Conservation (phyloP, 768 basidiomycete species). For the Hypholoma sublateritium region DNA sequence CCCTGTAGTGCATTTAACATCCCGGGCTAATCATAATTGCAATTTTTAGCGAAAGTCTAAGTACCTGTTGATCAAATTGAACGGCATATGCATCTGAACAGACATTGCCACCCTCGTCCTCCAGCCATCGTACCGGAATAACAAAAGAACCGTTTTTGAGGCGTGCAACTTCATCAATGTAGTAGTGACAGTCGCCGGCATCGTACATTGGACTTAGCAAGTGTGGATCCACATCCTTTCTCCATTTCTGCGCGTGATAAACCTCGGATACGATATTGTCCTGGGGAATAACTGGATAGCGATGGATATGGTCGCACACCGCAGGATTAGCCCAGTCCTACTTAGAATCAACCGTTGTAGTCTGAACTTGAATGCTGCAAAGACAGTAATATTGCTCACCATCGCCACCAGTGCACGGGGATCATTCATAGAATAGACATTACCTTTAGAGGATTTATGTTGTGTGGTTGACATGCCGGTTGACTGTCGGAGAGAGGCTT, state of each 20-base stretch:
- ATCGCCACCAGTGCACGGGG: constrained; percentile 21
- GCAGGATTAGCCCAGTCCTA: constrained; percentile 33
- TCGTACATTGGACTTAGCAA: constrained; percentile 28
- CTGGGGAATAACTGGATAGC: constrained; percentile 27
- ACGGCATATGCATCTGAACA: constrained; percentile 18
- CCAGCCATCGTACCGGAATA: constrained; percentile 23
- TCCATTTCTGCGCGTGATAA: constrained; percentile 31
- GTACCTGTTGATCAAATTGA: background rate
- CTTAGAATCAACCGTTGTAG: background rate
- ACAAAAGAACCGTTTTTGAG: constrained; percentile 13
- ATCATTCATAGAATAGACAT: constrained; percentile 31
- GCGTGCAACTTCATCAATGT: constrained; percentile 21
- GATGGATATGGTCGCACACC: constrained; percentile 22
- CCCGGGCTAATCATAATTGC: background rate
- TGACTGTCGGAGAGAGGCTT: constrained; percentile 13
- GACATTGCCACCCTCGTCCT: constrained; percentile 16
- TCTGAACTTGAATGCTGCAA: background rate
- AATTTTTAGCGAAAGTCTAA: background rate
- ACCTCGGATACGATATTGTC: constrained; percentile 28
- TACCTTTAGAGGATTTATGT: constrained; percentile 23
- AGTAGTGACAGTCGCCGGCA: constrained; percentile 19
- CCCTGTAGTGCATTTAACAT: background rate
- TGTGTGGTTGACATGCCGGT: constrained; percentile 21
- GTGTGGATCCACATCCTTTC: constrained; percentile 20
- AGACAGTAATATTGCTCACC: background rate